A percentile compares a stretch with the other conserved stretches of the same genome.
Evolutionary conservation across 345 rosid genomes (phyloP).

Genomic region (Adansonia digitata): DNA sequence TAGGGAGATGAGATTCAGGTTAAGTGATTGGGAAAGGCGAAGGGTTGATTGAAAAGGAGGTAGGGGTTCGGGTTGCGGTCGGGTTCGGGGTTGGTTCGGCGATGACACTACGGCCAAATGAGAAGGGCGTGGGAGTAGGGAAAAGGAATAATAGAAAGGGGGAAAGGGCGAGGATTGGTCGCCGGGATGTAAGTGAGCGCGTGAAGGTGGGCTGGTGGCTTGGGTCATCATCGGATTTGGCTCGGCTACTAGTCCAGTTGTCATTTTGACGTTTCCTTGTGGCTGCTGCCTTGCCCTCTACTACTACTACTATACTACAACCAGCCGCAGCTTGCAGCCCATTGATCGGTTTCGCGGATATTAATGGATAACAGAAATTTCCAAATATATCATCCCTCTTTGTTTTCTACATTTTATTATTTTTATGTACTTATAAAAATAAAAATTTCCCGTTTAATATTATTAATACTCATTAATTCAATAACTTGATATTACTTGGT

Average conservation of each 20-base stretch:
- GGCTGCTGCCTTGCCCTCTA: background rate
- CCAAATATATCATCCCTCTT: background rate
- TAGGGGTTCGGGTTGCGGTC: too few species aligned
- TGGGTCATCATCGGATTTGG: slow-evolving; percentile 33
- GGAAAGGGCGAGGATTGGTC: slow-evolving; percentile 18
- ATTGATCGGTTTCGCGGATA: background rate
- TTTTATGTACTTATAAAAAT: too few species aligned
- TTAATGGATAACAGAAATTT: background rate
- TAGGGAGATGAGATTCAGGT: background rate
- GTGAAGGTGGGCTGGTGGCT: slow-evolving; percentile 23
- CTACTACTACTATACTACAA: too few species aligned
- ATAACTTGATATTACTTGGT: too few species aligned
- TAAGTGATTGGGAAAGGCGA: background rate
- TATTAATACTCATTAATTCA: too few species aligned
- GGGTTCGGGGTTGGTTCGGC: slow-evolving; percentile 26
- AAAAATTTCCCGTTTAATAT: too few species aligned
- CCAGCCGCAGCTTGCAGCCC: too few species aligned
- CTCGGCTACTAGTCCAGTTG: slow-evolving; percentile 35
- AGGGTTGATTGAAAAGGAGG: background rate
- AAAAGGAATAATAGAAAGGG: slow-evolving; percentile 23
- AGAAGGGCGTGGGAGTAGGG: slow-evolving; percentile 24
- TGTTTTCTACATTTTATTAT: too few species aligned
- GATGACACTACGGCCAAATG: slow-evolving; percentile 30
- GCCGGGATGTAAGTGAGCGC: slow-evolving; percentile 37
- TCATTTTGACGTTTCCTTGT: slow-evolving; percentile 21